These are phyloP conservation scores for Lagenaria siceraria DNA, from an alignment of 306 rosid genomes.

Conservation along the genomic window DNA sequence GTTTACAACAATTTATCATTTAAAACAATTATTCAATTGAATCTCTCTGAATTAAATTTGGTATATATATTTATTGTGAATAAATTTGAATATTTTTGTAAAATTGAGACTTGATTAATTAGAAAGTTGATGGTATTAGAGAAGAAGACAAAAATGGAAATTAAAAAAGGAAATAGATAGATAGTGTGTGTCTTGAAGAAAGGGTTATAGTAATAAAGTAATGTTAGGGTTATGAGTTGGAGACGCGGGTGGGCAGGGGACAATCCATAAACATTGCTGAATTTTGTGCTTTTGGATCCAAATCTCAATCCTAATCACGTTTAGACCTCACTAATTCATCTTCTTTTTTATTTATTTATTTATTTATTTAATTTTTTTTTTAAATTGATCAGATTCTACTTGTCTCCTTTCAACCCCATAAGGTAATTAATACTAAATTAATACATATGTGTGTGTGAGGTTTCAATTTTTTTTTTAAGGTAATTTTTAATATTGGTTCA, in stretches of 20 bases:
- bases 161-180: background rate
- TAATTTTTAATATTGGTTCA: too few relatives aligned
- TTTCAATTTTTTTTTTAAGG: too few relatives aligned
- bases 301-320: constrained; percentile 14
- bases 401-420: constrained; percentile 17
- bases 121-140: too few relatives aligned
- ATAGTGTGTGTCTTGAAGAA: background rate
- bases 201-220: background rate
- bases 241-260: constrained; percentile 20
- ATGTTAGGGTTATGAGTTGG: constrained; percentile 15
- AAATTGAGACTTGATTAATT: too few relatives aligned
- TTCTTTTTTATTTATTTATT: background rate
- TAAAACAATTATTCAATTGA: too few relatives aligned
- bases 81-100: too few relatives aligned
- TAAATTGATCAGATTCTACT: constrained; percentile 16
- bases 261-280: constrained; percentile 22
- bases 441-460: background rate
- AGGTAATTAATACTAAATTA: background rate
- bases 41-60: too few relatives aligned
- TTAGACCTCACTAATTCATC: background rate
- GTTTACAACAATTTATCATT: too few relatives aligned
- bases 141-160: background rate
- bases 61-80: too few relatives aligned
- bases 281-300: constrained; percentile 17
- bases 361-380: too few relatives aligned